Evolutionary conservation across 2,329 filamentous ascomycete species (phyloP), one percentile per base, ranked within the genome.

Genomic region (Trichoderma polysporum): DNA sequence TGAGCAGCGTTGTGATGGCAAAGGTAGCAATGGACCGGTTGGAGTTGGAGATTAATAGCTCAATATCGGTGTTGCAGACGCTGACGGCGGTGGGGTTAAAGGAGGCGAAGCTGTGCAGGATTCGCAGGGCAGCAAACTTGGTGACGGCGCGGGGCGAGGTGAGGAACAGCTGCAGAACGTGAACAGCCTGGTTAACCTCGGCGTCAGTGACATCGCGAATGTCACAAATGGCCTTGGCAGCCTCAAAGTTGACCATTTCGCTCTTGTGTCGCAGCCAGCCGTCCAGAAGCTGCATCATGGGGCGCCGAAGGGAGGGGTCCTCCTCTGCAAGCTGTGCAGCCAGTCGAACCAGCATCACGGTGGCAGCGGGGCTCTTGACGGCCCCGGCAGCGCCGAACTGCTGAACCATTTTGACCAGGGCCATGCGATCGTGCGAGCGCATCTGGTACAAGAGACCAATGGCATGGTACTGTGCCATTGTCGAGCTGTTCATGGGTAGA

Each of bases 371-470:
- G 79, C 92, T 97, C 88, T 97, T 98, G 69, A 98, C 90, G 12
- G 93, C 93, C 67, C 95, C 95, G 17, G 93, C 88, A 62, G 90
- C 90, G 61, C 93, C 93, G 77, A 97, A 98, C 79, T 99, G 95
- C 82, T 99, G 95, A n/a, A 99, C 94, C 95, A 99, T 98, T 86
- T 99, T 99, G 69, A 98, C 94, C 73, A 99, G 82, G 25, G 95
- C 94, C 95, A 99, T 99, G 74, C 95, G 89, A 79, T 99, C 95
- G 79, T 97, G 94, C 74, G 91, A 91, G 75, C 95, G 91, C 93
- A 98, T 98, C 81, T 98, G 94, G 79, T 98, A 99, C 52, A 99
- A 82, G 64, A 99, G 87, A 70, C 95, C 95, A 82, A 99, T 97
- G 70, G 95, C 95, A 79, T 99, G 95, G 80, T 99, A 99, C 79